These are phyloP conservation scores for Clavispora asparagi DNA, from an alignment of 805 yeast genomes.

Conservation along the genomic window DNA sequence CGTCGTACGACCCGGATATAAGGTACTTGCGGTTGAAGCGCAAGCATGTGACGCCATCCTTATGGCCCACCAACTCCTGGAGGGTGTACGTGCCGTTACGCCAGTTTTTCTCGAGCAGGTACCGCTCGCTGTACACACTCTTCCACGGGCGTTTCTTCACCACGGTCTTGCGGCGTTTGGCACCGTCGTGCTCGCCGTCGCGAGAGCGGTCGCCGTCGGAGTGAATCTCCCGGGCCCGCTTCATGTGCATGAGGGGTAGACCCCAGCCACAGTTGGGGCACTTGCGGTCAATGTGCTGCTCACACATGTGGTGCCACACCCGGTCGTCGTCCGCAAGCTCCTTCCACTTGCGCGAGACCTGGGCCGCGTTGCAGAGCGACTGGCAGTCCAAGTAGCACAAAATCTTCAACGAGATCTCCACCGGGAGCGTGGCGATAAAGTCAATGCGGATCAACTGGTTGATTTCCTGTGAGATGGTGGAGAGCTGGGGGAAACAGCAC, in stretches of 20 bases:
- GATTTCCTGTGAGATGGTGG: conserved; percentile 78
- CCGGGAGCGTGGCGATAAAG: conserved; percentile 78
- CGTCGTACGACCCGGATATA: conserved; percentile 90
- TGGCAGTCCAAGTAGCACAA: conserved; percentile 87
- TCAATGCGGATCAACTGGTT: conserved; percentile 79
- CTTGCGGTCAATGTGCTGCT: conserved; percentile 94
- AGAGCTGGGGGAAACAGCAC: conserved; percentile 92
- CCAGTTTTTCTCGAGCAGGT: conserved; percentile 92
- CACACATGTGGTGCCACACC: conserved; percentile 98
- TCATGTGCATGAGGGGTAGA: conserved; percentile 87
- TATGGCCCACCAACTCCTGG: conserved; percentile 71
- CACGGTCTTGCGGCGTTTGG: conserved; percentile 5
- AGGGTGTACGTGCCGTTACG: conserved; percentile 69
- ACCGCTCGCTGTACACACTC: conserved; percentile 86
- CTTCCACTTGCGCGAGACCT: conserved; percentile 85
- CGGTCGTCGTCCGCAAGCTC: conserved; percentile 89
- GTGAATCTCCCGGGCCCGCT: conserved; percentile 52
- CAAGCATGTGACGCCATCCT: conserved; percentile 82
- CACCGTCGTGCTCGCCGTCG: neutral
- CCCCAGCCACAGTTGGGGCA: conserved; percentile 99
- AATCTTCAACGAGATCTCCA: conserved; percentile 78
- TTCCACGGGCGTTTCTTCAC: conserved; percentile 79
- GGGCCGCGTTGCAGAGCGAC: conserved; percentile 91
- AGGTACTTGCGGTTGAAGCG: conserved; percentile 73
- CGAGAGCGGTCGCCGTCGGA: conserved; percentile 2